phyloP scores from a whole-genome alignment of 805 yeast genomes.

The Ogataea angusta region DNA sequence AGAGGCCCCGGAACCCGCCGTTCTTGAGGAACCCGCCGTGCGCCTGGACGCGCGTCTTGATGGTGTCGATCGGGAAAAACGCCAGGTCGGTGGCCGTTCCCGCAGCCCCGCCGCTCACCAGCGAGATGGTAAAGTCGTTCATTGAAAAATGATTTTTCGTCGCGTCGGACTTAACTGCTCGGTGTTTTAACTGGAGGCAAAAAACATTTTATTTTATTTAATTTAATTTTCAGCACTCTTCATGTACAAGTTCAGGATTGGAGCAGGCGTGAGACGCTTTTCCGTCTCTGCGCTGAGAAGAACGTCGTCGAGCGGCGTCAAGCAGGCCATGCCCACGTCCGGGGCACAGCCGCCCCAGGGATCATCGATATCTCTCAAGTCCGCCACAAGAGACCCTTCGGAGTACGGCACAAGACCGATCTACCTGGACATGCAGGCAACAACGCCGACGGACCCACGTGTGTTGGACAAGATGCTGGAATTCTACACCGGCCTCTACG shows the following conservation, averaged over 20 bases:
- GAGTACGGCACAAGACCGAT: constrained; percentile 79
- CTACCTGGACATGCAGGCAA: constrained; percentile 95
- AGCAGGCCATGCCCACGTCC: constrained; percentile 23
- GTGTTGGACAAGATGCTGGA: constrained; percentile 85
- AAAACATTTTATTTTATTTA: neutral
- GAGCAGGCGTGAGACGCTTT: constrained; percentile 2
- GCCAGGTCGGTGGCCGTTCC: constrained; percentile 94
- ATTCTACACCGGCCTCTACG: constrained; percentile 88
- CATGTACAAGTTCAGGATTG: constrained; percentile 2
- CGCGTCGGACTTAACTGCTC: constrained; percentile 4
- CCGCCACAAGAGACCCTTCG: constrained; percentile 42
- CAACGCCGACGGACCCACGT: constrained; percentile 97
- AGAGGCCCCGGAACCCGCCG: constrained; percentile 92
- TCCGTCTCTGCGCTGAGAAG: constrained; percentile 2
- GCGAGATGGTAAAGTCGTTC: constrained; percentile 9
- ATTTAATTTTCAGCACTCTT: neutral
- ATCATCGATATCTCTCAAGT: constrained; percentile 41
- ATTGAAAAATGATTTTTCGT: constrained; percentile 2
- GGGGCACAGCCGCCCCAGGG: constrained; percentile 43
- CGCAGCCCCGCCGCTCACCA: constrained; percentile 83
- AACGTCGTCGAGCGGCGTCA: constrained; percentile 22
- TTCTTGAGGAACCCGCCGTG: constrained; percentile 88
- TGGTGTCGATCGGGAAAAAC: constrained; percentile 94
- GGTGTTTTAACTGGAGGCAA: constrained; percentile 1
- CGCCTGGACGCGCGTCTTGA: constrained; percentile 93